A percentile compares a stretch with the other conserved stretches of the same genome.
Evolutionary conservation across 2,329 filamentous ascomycete genomes (phyloP).

Genomic region (Monascus ruber): DNA sequence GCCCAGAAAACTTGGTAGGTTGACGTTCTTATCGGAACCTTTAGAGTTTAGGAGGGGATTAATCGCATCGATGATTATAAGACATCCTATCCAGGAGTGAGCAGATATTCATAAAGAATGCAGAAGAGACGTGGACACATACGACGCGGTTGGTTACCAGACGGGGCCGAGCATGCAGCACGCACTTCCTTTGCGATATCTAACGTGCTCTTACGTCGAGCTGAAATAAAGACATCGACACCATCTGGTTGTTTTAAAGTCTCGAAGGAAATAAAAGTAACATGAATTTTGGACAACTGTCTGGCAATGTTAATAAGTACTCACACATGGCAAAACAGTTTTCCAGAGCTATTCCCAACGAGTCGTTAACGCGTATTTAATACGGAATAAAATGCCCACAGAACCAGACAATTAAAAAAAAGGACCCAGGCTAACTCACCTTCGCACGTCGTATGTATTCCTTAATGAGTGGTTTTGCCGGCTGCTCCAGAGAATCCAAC

Average conservation of each 20-base stretch:
- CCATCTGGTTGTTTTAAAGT: conserved; percentile 54
- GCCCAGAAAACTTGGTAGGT: conserved; percentile 58
- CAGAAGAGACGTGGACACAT: conserved; percentile 5
- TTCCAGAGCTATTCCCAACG: no score
- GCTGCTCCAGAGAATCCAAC: conserved; percentile 75
- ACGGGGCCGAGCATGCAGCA: conserved; percentile 20
- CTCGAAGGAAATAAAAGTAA: conserved; percentile 68
- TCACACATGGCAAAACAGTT: not conserved
- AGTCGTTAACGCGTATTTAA: no score
- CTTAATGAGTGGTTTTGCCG: conserved; percentile 54
- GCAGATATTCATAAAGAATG: not conserved
- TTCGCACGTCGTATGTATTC: conserved; percentile 69
- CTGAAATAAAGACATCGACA: conserved; percentile 57
- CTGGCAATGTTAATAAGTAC: conserved; percentile 2
- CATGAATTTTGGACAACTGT: conserved; percentile 48
- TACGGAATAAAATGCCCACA: no score
- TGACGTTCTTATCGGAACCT: conserved; percentile 38
- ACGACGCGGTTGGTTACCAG: conserved; percentile 16
- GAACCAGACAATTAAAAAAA: not conserved
- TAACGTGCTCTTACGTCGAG: conserved; percentile 47
- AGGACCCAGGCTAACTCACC: conserved; percentile 35
- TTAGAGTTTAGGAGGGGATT: conserved; percentile 46
- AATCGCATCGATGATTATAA: conserved; percentile 72
- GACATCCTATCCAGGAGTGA: conserved; percentile 41
- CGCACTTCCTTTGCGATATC: conserved; percentile 50